phyloP scores from a whole-genome alignment of 164 flowering plant genomes.

The grape (Vitis vinifera) region DNA sequence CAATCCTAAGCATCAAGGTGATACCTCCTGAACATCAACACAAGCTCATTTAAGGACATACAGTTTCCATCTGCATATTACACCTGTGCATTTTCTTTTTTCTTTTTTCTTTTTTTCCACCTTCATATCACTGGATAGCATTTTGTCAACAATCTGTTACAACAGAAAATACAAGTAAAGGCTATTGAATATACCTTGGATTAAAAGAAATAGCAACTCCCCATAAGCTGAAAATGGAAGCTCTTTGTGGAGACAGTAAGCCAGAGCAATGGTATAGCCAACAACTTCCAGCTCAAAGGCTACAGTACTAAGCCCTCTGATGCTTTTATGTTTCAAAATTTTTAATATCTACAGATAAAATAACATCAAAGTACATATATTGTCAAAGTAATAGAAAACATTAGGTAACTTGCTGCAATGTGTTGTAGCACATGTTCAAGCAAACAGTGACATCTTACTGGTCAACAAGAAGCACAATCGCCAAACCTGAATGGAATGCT shows the following conservation, averaged over 20 bases:
- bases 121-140: not conserved
- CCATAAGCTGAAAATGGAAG: slow-evolving; percentile 98
- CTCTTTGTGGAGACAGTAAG: slow-evolving; percentile 89
- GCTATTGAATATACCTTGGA: slow-evolving; percentile 60
- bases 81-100: too few species aligned
- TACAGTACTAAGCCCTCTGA: slow-evolving; percentile 80
- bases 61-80: too few species aligned
- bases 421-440: not conserved
- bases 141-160: not conserved
- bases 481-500: too few species aligned
- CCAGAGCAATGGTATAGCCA: slow-evolving; percentile 87
- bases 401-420: not conserved
- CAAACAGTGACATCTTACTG: too few species aligned
- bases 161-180: not conserved
- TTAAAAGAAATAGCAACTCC: slow-evolving; percentile 76
- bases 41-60: too few species aligned
- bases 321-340: slow-evolving; percentile 75
- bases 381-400: not conserved
- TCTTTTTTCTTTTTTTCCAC: not conserved
- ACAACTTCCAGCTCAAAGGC: slow-evolving; percentile 95
- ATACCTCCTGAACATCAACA: too few species aligned
- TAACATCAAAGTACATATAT: not conserved
- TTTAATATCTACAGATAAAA: slow-evolving; percentile 63
- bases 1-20: too few species aligned
- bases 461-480: too few species aligned